phyloP scores from a whole-genome alignment of 257 asterid species.

The Linderniella brevidens region DNA sequence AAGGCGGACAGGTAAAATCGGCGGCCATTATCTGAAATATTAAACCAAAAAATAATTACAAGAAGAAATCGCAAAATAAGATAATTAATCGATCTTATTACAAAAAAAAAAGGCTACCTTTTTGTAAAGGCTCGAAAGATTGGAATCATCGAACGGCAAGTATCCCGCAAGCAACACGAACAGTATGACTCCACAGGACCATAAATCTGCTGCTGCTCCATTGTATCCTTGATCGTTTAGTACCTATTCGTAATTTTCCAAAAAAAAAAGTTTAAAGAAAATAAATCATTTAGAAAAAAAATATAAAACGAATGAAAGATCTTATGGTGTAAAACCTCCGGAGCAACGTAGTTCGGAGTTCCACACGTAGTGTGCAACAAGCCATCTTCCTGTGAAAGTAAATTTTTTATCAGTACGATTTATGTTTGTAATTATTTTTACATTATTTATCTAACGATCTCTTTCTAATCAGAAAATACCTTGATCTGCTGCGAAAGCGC shows the following conservation, averaged over 20 bases:
- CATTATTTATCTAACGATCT: too few species aligned
- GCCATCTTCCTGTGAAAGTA: constrained; percentile 64
- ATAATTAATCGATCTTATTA: neutral
- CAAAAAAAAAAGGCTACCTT: constrained; percentile 38
- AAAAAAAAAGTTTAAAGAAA: neutral
- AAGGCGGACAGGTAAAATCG: constrained; percentile 82
- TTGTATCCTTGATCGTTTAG: constrained; percentile 85
- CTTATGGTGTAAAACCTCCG: constrained; percentile 64
- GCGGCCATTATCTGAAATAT: constrained; percentile 56
- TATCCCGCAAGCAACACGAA: constrained; percentile 96
- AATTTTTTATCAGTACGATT: too few species aligned
- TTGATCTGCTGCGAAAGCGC: constrained; percentile 90
- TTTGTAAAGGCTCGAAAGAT: constrained; percentile 72
- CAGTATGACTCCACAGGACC: constrained; percentile 96
- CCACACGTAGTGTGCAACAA: constrained; percentile 94
- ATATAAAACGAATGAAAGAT: neutral
- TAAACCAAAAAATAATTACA: neutral
- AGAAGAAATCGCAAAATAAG: neutral
- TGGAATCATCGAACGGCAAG: constrained; percentile 90
- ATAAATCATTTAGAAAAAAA: constrained; percentile 3
- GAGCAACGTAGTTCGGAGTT: constrained; percentile 95
- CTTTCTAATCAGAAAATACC: constrained; percentile 19
- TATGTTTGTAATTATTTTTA: too few species aligned
- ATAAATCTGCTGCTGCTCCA: constrained; percentile 88
- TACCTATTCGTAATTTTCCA: constrained; percentile 28